phyloP scores from a whole-genome alignment of 1,284 basidiomycete genomes.

The Tylopilus sp. region DNA sequence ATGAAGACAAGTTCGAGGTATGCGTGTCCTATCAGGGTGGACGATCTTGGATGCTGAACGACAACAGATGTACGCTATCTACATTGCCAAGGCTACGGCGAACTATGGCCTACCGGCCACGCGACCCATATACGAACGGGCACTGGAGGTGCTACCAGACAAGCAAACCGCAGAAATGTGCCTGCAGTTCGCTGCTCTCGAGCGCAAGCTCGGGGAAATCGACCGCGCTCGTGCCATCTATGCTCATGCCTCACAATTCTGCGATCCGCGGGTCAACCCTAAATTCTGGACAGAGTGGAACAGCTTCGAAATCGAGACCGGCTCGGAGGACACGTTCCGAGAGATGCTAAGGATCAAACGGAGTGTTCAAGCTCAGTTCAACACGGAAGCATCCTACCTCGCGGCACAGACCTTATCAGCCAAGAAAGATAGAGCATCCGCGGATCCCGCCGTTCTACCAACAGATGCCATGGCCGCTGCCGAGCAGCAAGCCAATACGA shows the following conservation, averaged over 20 bases:
- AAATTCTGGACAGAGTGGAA: conserved; percentile 99
- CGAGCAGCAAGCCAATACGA: conserved; percentile 47
- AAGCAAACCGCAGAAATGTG: conserved; percentile 97
- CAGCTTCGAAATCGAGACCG: conserved; percentile 94
- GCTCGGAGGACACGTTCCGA: conserved; percentile 97
- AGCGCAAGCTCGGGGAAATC: conserved; percentile 98
- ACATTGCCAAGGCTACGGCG: conserved; percentile 94
- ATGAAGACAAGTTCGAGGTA: conserved; percentile 94
- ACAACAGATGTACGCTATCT: conserved; percentile 88
- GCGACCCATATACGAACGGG: conserved; percentile 93
- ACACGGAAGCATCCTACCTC: conserved; percentile 90
- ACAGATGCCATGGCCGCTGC: conserved; percentile 71
- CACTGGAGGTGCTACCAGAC: conserved; percentile 92
- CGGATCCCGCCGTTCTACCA: conserved; percentile 53
- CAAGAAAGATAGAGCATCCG: conserved; percentile 50
- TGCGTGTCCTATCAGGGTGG: conserved; percentile 18
- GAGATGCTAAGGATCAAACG: conserved; percentile 99
- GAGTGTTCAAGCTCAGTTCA: conserved; percentile 97
- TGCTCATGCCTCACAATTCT: conserved; percentile 97
- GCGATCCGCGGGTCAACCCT: conserved; percentile 86
- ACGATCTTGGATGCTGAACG: conserved; percentile 4
- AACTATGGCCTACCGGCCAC: conserved; percentile 97
- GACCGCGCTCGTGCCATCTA: conserved; percentile 96
- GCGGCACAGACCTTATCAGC: conserved; percentile 81
- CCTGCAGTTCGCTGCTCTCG: conserved; percentile 90